Evolutionary conservation across 1,284 basidiomycete species (phyloP), one percentile per base, ranked within the genome.

Genomic region (Irpex rosettiformis): DNA sequence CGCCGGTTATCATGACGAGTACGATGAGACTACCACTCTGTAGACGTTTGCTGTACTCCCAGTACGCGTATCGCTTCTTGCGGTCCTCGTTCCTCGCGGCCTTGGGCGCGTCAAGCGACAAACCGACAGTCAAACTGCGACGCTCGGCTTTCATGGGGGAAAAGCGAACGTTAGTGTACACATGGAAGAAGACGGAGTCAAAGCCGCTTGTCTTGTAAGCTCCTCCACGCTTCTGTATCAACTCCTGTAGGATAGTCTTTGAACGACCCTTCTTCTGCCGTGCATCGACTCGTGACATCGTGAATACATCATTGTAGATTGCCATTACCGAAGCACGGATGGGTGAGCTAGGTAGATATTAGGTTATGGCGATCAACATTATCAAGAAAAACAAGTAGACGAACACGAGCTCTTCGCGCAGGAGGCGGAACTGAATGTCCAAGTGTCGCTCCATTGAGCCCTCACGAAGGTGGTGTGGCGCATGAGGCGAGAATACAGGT

Each of bases 351-450:
- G 0, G 2, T 21, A 5, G 27, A 47, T 24, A 1, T n/a, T n/a
- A n/a, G n/a, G n/a, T n/a, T n/a, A 25, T 24, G 4, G 43, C 56
- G 24, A 62, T 21, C 22, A 29, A 22, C 49, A 25, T 28, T 42
- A 18, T 45, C 48, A 18, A 33, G 8, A 58, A 2, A 47, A 24
- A 47, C 24, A 45, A 6, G 24, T 10, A 45, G 22, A 73, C 82
- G 33, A 67, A 85, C 85, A 79, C 83, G 13, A 88, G 69, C 62
- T 91, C 88, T 61, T 88, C 88, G 30, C 88, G 75, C 42, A 91
- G 70, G 0, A 91, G 75, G 28, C 89, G 80, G 65, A 88, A 91
- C 62, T 90, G 86, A 2, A 85, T 78, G 57, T 91, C 89, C 5
- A 89, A 69, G n/a, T 84, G 70, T 10, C 81, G 73, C 55, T 86